phyloP scores from a whole-genome alignment of 805 yeast species.

The Candida germanica region DNA sequence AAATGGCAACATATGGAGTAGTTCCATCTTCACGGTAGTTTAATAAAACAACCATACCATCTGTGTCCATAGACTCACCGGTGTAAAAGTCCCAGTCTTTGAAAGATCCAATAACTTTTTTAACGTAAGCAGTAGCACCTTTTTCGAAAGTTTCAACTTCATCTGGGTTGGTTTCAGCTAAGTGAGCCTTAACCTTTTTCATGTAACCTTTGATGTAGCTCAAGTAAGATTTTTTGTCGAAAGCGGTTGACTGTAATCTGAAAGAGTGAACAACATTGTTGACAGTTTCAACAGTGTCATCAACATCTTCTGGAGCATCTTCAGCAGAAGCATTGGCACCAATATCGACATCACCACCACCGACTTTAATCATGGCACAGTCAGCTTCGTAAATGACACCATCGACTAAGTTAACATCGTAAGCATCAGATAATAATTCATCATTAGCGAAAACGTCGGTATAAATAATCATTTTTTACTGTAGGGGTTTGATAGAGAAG shows the following conservation, averaged over 20 bases:
- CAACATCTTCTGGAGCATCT: slow-evolving; percentile 80
- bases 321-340: slow-evolving; percentile 99
- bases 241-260: slow-evolving; percentile 93
- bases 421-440: slow-evolving; percentile 96
- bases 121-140: slow-evolving; percentile 95
- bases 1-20: slow-evolving; percentile 95
- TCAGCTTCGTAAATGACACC: slow-evolving; percentile 94
- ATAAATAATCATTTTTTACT: slow-evolving; percentile 37
- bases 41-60: slow-evolving; percentile 94
- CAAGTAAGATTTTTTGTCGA: slow-evolving; percentile 97
- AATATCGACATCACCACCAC: slow-evolving; percentile 91
- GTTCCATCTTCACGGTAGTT: slow-evolving; percentile 99
- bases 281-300: slow-evolving; percentile 84
- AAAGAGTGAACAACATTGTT: slow-evolving; percentile 98
- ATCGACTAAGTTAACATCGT: slow-evolving; percentile 83
- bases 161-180: slow-evolving; percentile 88
- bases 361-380: slow-evolving; percentile 87
- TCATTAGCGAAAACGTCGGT: slow-evolving; percentile 87
- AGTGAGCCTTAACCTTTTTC: slow-evolving; percentile 90
- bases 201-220: slow-evolving; percentile 98
- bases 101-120: slow-evolving; percentile 93
- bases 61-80: slow-evolving; percentile 99
- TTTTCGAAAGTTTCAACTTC: slow-evolving; percentile 86
- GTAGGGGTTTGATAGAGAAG: not conserved
- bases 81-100: slow-evolving; percentile 99